Evolutionary conservation across 2,329 filamentous ascomycete species (phyloP), one percentile per base, ranked within the genome.

Genomic region (Shiraia bambusicola): DNA sequence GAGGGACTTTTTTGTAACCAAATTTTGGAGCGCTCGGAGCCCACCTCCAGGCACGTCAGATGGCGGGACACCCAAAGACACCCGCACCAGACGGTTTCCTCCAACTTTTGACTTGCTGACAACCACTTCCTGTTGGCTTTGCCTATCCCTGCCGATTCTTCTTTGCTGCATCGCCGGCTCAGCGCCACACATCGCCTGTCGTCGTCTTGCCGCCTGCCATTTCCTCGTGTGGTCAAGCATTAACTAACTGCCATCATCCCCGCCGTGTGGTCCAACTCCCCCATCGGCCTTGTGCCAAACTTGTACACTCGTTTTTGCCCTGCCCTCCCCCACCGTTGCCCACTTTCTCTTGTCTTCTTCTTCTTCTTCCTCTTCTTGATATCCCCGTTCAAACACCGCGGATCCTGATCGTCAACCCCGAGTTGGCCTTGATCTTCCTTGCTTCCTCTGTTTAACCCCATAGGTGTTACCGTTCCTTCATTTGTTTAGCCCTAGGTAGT

Each of bases 101-200:
- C 53, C 45, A 50, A 47, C 49, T 54, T 45, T 52, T n/a, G 46
- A 52, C 49, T 58, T 63, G 60, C 54, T 65, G 59, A 63, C 59
- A 58, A 49, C 54, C 45, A 45, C n/a, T n/a, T 56, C 48, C 46
- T 42, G 37, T 46, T 52, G 44, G 46, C 57, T 57, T 66, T 63
- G 64, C 64, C 59, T 54, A 65, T 64, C 64, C 62, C 61, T 67
- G 63, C 53, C 52, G 54, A 41, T 42, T 47, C 40, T 39, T 44
- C 54, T 52, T 58, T 58, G 61, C 59, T 59, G 56, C 59, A 54
- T 53, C 51, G 57, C 47, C 27, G 32, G 51, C 48, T 53, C 45
- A 45, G 63, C 65, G 63, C 65, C 65, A 66, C 65, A 61, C 55
- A 61, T 65, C 58, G 61, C 57, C 58, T 63, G 56, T 53, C 54